Evolutionary conservation across 225 moss, liverwort and hornwort genomes (phyloP), one percentile per base, ranked within the genome.

Genomic region (Lunularia cruciata): DNA sequence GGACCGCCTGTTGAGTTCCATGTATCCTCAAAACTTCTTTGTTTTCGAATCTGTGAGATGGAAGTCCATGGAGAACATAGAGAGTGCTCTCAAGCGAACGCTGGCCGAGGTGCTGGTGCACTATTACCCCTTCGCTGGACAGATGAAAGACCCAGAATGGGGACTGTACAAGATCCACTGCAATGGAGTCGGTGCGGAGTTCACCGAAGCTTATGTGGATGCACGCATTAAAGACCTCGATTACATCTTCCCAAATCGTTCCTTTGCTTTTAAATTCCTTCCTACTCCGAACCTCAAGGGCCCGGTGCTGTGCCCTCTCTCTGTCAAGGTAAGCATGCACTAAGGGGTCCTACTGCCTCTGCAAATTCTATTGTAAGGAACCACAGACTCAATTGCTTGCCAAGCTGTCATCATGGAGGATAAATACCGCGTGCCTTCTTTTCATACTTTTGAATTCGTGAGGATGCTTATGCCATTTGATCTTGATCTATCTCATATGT

Each of bases 101-200:
- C 23, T 69, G 40, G 55, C 69, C 0, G 69, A 69, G 42, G 69
- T 69, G 2, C 45, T 69, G 56, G 69, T 57, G 12, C 39, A 55
- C 5, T 69, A 55, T 37, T 69, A 69, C 28, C 69, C 69, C 10
- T 57, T 69, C 2, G 69, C 69, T 19, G 69, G 56, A 15, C 22
- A 57, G 43, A 27, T 69, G 69, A 69, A 69, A n/a, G 57, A 69
- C 31, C 69, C 69, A 8, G 40, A 69, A 43, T 25, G 20, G 42
- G 69, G 69, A 56, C 4, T 55, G 28, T 69, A 55, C 30, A 55
- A 69, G 56, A 42, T 69, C 40, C 69, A 57, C 35, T 69, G 69
- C 57, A 69, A 69, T 43, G 69, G 69, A 10, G 56, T 39, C 9
- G 69, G 69, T 7, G 69, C 69, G 2, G 56, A 69, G 0, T 69